Evolutionary conservation across 805 yeast species (phyloP), one percentile per base, ranked within the genome.

Genomic region (Deakozyma indianensis): DNA sequence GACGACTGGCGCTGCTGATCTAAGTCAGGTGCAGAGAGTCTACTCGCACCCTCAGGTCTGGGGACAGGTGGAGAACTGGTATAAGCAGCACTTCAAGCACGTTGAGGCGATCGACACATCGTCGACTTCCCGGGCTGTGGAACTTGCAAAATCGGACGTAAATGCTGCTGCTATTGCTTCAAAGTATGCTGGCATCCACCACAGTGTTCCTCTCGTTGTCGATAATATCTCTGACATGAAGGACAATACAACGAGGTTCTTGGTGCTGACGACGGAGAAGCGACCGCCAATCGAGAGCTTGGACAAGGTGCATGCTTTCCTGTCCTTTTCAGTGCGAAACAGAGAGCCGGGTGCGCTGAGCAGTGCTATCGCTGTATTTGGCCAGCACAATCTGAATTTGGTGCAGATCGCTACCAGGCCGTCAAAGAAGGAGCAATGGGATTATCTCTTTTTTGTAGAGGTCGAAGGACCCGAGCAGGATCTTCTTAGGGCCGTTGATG

Each of bases 31-130:
- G 44, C 62, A 58, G 15, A 73, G 69, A 25, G 72, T 90, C 18
- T 84, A 83, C 64, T 83, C 96, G 2, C 98, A 90, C 62, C 96
- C 98, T 1, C 98, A 90, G 61, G 98, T 88, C 0, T 90, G 98
- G 98, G 94, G 96, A 7, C 98, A 90, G 59, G 80, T 84, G 43
- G 66, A 71, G 2, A 59, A 65, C 21, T 92, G 83, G 65, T 58
- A 83, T 38, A 43, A 50, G 25, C 43, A 52, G 42, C 57, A 66
- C 18, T 50, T 50, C 50, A 66, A 57, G 48, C 46, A 58, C 14
- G 66, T 73, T 27, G 71, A 70, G 44, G 70, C 63, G 48, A 67
- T 82, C 16, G 95, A 87, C 60, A 70, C 80, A 2, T 68, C 73
- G 1, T 85, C 96, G 0, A 90, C 97, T 0, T 81, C 95, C 0